Conservation (phyloP, 2,329 filamentous ascomycete species). For the Ceratocystiopsis brevicomis region DNA sequence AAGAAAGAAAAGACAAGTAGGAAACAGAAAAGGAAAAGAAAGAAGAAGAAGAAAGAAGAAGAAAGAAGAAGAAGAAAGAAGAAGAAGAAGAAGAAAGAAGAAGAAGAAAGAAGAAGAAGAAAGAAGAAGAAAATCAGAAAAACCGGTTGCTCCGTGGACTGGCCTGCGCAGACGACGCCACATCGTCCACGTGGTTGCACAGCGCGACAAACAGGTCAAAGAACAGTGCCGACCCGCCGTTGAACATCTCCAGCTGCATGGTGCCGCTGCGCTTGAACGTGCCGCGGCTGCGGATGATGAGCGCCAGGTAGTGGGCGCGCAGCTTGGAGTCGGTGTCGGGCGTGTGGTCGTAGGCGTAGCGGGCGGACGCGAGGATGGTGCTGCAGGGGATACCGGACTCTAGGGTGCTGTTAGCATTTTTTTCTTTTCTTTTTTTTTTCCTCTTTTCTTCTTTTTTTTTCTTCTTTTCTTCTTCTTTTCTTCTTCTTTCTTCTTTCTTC, state of each 20-base stretch:
- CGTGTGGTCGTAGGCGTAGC: constrained; percentile 76
- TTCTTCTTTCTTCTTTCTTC: too few species aligned
- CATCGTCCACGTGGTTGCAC: constrained; percentile 71
- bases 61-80: not conserved
- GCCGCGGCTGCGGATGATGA: constrained; percentile 72
- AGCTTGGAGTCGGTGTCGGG: constrained; percentile 82
- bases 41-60: not conserved
- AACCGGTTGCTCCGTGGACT: not conserved
- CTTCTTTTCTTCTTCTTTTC: too few species aligned
- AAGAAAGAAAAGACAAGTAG: not conserved
- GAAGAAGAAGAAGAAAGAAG: not conserved
- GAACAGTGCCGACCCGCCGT: constrained; percentile 64
- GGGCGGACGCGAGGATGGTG: constrained; percentile 72
- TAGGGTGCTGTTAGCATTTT: constrained; percentile 10
- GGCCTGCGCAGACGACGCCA: constrained; percentile 27
- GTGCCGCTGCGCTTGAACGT: constrained; percentile 89
- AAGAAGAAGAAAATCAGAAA: not conserved
- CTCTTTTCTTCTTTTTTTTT: too few species aligned
- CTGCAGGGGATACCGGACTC: constrained; percentile 65
- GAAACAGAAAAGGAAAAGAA: not conserved
- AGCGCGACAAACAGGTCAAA: constrained; percentile 89
- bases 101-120: not conserved
- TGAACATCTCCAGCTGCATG: constrained; percentile 90
- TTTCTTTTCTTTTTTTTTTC: too few species aligned
- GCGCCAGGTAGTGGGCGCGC: constrained; percentile 73